Evolutionary conservation across 345 rosid genomes (phyloP), one percentile per base, ranked within the genome.

Genomic region (Barbarea vulgaris): DNA sequence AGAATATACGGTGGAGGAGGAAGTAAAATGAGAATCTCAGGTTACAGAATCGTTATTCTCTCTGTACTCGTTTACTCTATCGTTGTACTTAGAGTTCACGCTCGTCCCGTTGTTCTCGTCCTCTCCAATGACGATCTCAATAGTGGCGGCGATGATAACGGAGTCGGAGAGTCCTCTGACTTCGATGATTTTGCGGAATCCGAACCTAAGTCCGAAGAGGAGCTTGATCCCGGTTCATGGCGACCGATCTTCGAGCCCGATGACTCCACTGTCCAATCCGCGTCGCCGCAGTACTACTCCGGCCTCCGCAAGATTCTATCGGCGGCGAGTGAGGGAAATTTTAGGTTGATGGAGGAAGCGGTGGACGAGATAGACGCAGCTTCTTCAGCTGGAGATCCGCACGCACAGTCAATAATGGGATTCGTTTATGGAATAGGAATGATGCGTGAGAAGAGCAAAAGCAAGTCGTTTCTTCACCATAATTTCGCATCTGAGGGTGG

Each of bases 181-280:
- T 89, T 90, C 89, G 96, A 92, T 55, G 93, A 92, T 33, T 89
- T 89, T 71, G 91, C 89, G 14, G 96, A 92, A 69, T 67, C 88
- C 30, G 90, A 83, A 24, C 74, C 87, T 9, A 89, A 84, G 71
- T 69, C 96, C 2, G 97, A 89, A 25, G 89, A 90, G 41, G 88
- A 86, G 76, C 93, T 95, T 36, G 98, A 92, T 69, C 97, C 94
- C 13, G 98, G 98, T 9, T 91, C 98, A 1, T 93, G 98, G 98
- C 89, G 94, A 60, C 88, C 90, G 33, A 81, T 93, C 69, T 88
- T 95, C 64, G 99, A 93, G 81, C 91, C 98, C n/a, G 88, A 84
- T 19, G 71, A 77, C 48, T 62, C 83, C 3, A 27, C 67, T 11
- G 66, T 64, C 9, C 66, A 74, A 17, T 83, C 64, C 74, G 58